Evolutionary conservation across 73 alveolate species (phyloP).

Genomic region (Symbiodinium natans): DNA sequence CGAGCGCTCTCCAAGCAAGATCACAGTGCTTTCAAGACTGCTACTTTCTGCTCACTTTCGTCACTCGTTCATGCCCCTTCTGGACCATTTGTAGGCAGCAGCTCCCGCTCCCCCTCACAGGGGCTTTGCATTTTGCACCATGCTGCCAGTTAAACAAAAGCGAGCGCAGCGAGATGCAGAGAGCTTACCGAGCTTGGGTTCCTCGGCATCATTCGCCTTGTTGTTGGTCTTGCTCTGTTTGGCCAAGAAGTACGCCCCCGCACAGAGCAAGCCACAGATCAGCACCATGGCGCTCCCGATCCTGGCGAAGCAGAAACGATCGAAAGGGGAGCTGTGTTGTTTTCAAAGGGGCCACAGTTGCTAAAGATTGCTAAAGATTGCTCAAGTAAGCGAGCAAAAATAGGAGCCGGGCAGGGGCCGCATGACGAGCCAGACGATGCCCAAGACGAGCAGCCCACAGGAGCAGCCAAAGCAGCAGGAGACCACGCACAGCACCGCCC

Average conservation of each 20-base stretch:
- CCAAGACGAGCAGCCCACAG: conserved; percentile 58
- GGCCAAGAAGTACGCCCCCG: conserved; percentile 10
- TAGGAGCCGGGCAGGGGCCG: conserved; percentile 25
- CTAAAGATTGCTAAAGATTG: background rate
- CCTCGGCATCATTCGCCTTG: background rate
- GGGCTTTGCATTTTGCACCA: too few species aligned
- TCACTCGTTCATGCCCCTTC: background rate
- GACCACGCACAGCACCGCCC: conserved; percentile 41
- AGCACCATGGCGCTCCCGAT: conserved; percentile 24
- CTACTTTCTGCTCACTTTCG: too few species aligned
- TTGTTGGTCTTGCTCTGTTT: background rate
- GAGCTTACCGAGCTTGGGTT: background rate
- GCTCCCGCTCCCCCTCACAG: background rate
- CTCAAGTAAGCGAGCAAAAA: background rate
- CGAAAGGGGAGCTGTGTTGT: too few species aligned
- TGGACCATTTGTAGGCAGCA: background rate
- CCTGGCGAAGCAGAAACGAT: background rate
- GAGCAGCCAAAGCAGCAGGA: conserved; percentile 78
- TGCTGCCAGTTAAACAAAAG: too few species aligned
- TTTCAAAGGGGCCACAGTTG: too few species aligned
- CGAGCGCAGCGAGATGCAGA: too few species aligned
- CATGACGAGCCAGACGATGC: conserved; percentile 45
- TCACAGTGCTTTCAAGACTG: too few species aligned
- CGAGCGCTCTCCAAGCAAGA: background rate
- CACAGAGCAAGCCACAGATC: conserved; percentile 9